Evolutionary conservation across 805 yeast species (phyloP), one percentile per base, ranked within the genome.

Genomic region (Candida krabiensis): DNA sequence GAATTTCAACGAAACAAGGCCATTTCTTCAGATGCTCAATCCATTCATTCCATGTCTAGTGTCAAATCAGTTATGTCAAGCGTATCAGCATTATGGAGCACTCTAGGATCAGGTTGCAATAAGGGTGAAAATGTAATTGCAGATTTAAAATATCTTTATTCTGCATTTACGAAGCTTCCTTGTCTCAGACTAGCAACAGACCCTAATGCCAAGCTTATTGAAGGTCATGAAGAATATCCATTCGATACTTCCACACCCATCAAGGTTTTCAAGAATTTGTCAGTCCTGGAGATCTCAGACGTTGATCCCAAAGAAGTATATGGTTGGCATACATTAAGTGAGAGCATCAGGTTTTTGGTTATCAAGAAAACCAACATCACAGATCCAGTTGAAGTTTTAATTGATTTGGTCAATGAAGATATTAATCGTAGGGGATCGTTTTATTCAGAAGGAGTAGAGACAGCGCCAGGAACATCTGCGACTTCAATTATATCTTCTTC

Each of bases 191-290:
- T 80, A 38, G 73, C 80, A 9, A 81, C 82, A 9, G 82, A 78
- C 44, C 68, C 77, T 5, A 77, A 77, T 44, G 73, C 82, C 13
- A 73, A 68, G 44, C 61, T 77, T 30, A 80, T 80, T 19, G 71
- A 67, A 34, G 79, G 80, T 2, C 81, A 79, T 55, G 85, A 80
- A 50, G 86, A 80, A 53, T 80, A 75, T 53, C 87, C 86, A 0
- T 80, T 82, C 55, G 87, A 81, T 51, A 79, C 86, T 3, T 72
- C 83, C 4, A 80, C 82, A 7, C 86, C 87, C 3, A 55, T 81
- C n/a, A 63, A 63, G 27, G 67, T 77, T 57, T 81, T 80, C 57
- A 79, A 78, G 44, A 81, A 79, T 52, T 60, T 80, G 33, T 76
- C 79, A 33, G 83, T 80, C 15, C 61, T 80, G 30, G 87, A 80